A percentile compares a stretch with the other conserved stretches of the same genome.
phyloP scores from a whole-genome alignment of 129 eudicot genomes.

The Calendula officinalis region DNA sequence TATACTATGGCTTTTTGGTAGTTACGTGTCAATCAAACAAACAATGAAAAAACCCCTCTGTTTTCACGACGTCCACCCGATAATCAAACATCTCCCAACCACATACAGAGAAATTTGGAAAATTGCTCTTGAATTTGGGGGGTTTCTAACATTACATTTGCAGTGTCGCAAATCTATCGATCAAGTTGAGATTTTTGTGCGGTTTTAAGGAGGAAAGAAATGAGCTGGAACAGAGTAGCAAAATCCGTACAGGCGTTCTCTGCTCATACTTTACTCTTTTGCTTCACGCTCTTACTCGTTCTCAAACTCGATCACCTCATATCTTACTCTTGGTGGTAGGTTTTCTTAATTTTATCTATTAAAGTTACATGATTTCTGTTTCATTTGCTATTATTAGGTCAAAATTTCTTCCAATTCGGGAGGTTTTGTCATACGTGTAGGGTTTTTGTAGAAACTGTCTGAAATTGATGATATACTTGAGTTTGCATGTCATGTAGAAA shows the following conservation, averaged over 20 bases:
- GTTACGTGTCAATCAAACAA: too few relatives aligned
- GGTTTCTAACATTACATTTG: neutral
- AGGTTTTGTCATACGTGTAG: too few relatives aligned
- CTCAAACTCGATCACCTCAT: conserved; percentile 2
- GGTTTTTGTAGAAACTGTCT: neutral
- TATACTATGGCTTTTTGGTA: too few relatives aligned
- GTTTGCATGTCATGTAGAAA: neutral
- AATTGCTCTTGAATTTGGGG: conserved; percentile 8
- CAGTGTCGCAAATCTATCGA: neutral
- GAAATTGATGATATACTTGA: neutral
- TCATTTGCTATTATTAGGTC: neutral
- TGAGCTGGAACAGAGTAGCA: conserved; percentile 57
- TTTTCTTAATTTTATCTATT: neutral
- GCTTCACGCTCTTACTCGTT: conserved; percentile 52
- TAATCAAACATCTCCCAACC: neutral
- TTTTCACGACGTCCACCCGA: conserved; percentile 7
- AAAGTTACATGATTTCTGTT: conserved; percentile 6
- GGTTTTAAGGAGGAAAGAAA: conserved; percentile 16
- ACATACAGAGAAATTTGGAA: neutral
- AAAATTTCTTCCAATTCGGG: neutral
- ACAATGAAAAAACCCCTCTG: neutral
- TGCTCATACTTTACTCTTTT: conserved; percentile 44
- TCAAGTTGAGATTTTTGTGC: conserved; percentile 1
- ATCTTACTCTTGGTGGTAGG: conserved; percentile 59
- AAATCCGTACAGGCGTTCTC: conserved; percentile 44